These are phyloP conservation scores for Neoboletus magnificus DNA, from an alignment of 768 basidiomycete genomes.

Conservation along the genomic window DNA sequence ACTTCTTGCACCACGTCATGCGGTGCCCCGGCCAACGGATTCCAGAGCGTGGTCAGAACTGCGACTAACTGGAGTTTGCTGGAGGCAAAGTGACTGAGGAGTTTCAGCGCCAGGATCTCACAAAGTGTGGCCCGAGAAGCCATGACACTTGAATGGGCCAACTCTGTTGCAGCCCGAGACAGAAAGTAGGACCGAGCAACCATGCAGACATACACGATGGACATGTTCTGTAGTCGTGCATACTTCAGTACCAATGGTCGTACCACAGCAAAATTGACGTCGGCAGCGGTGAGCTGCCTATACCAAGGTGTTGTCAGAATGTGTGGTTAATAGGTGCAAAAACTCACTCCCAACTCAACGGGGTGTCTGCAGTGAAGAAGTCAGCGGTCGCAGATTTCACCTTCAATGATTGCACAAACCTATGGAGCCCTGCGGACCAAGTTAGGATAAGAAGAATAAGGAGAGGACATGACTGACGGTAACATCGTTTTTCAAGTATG, in stretches of 20 bases:
- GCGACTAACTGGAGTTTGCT: conserved; percentile 73
- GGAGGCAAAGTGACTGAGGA: conserved; percentile 69
- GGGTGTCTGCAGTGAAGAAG: conserved; percentile 47
- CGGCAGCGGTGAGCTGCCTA: conserved; percentile 80
- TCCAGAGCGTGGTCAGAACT: conserved; percentile 80
- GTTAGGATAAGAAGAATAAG: conserved; percentile 17
- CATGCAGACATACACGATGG: conserved; percentile 72
- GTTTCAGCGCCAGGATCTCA: conserved; percentile 87
- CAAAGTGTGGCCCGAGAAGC: conserved; percentile 71
- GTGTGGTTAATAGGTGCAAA: not conserved
- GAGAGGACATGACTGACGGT: conserved; percentile 44
- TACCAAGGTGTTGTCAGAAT: conserved; percentile 3
- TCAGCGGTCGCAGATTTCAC: not conserved
- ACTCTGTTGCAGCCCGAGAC: conserved; percentile 59
- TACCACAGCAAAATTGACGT: conserved; percentile 77
- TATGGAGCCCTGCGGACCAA: conserved; percentile 21
- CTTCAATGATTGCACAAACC: conserved; percentile 16
- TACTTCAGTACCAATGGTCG: conserved; percentile 78
- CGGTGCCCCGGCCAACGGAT: conserved; percentile 76
- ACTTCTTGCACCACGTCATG: conserved; percentile 65
- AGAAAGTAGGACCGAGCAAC: conserved; percentile 79
- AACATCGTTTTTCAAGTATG: conserved; percentile 65
- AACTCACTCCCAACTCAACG: conserved; percentile 78
- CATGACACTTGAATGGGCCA: conserved; percentile 77
- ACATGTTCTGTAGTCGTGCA: conserved; percentile 71